Evolutionary conservation across 495 filamentous ascomycete genomes (phyloP).

Genomic region (Aspergillus campestris): DNA sequence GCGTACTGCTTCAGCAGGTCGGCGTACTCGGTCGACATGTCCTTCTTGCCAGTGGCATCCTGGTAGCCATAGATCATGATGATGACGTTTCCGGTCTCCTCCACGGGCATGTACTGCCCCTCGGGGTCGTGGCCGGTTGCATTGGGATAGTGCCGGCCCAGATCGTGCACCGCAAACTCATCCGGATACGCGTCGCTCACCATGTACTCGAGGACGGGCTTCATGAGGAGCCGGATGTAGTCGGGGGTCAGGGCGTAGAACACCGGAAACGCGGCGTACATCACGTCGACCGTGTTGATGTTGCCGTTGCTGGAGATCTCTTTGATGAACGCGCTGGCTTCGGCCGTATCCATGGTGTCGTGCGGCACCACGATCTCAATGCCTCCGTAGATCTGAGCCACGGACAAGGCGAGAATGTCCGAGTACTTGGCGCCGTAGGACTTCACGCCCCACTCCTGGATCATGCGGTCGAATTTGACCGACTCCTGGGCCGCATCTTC

Average conservation of each 20-base stretch:
- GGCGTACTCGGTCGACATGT: slow-evolving; percentile 20
- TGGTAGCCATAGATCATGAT: slow-evolving; percentile 33
- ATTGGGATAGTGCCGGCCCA: slow-evolving; percentile 32
- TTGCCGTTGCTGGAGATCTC: slow-evolving; percentile 43
- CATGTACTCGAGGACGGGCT: slow-evolving; percentile 36
- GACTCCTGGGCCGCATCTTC: slow-evolving; percentile 22
- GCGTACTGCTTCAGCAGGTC: slow-evolving; percentile 31
- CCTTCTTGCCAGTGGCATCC: slow-evolving; percentile 21
- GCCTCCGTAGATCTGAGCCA: slow-evolving; percentile 34
- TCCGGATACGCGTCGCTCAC: slow-evolving; percentile 22
- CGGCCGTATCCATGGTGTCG: slow-evolving; percentile 29
- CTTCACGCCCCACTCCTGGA: slow-evolving; percentile 13
- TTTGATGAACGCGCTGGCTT: slow-evolving; percentile 37
- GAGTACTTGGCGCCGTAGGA: slow-evolving; percentile 32
- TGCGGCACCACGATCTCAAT: slow-evolving; percentile 33
- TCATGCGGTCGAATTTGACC: slow-evolving; percentile 16
- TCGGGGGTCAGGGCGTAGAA: slow-evolving; percentile 34
- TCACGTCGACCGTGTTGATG: slow-evolving; percentile 41
- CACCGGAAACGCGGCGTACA: slow-evolving; percentile 33
- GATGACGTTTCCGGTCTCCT: slow-evolving; percentile 32
- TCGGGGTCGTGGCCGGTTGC: slow-evolving; percentile 31
- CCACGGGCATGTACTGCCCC: slow-evolving; percentile 29
- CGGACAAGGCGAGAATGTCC: slow-evolving; percentile 33
- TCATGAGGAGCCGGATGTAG: slow-evolving; percentile 30
- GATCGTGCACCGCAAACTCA: slow-evolving; percentile 28